Conservation (phyloP, 805 yeast species). For the Candida ficus region DNA sequence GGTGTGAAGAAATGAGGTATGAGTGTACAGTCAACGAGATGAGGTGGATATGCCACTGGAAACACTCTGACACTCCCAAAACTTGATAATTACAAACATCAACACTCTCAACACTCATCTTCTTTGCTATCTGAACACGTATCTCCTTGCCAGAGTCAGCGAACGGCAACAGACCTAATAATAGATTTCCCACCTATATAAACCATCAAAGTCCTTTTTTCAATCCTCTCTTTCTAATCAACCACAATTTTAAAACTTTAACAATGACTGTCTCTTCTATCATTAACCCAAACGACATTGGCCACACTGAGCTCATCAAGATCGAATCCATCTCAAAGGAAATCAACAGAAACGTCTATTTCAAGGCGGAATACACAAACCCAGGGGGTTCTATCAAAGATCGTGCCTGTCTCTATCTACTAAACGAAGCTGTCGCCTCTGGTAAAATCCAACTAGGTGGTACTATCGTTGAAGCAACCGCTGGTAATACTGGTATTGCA, state of each 20-base stretch:
- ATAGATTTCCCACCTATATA: too few species aligned
- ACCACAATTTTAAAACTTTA: not conserved
- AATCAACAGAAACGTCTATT: conserved; percentile 69
- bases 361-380: conserved; percentile 66
- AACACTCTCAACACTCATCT: too few species aligned
- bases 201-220: too few species aligned
- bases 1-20: too few species aligned
- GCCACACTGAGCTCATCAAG: conserved; percentile 69
- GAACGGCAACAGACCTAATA: too few species aligned
- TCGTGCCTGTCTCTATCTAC: conserved; percentile 68
- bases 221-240: not conserved
- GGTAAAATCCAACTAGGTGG: conserved; percentile 60
- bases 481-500: conserved; percentile 84
- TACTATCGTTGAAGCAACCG: conserved; percentile 73
- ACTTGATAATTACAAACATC: too few species aligned
- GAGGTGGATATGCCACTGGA: too few species aligned
- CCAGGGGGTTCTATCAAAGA: conserved; percentile 88
- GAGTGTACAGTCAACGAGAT: too few species aligned
- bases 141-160: too few species aligned
- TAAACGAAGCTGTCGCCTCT: conserved; percentile 48
- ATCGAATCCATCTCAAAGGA: conserved; percentile 52
- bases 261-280: conserved; percentile 2
- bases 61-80: too few species aligned
- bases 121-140: too few species aligned
- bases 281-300: conserved; percentile 34